phyloP scores from a whole-genome alignment of 2,329 filamentous ascomycete species.

The Alternaria solani region DNA sequence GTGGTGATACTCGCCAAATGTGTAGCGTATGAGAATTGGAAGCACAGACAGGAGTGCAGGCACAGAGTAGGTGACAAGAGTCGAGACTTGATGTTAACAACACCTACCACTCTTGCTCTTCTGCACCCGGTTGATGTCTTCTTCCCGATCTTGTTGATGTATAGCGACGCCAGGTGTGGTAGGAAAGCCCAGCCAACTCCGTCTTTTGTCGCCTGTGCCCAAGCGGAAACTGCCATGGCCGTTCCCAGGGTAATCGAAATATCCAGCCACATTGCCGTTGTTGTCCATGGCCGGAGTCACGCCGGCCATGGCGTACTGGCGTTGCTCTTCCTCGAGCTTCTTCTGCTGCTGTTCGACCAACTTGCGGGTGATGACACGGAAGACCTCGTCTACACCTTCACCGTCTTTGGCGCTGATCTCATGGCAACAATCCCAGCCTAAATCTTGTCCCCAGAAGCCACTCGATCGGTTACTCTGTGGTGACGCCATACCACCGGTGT shows the following conservation, averaged over 20 bases:
- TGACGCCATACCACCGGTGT: conserved; percentile 53
- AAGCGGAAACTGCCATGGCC: conserved; percentile 67
- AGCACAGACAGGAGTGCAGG: neutral
- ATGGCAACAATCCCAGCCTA: conserved; percentile 96
- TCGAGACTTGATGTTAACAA: conserved; percentile 32
- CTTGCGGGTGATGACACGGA: conserved; percentile 87
- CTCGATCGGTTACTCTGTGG: conserved; percentile 65
- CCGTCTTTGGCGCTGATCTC: conserved; percentile 94
- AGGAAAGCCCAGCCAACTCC: conserved; percentile 72
- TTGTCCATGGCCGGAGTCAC: conserved; percentile 54
- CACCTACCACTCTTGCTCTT: conserved; percentile 48
- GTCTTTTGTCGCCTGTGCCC: conserved; percentile 67
- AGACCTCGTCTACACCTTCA: conserved; percentile 96
- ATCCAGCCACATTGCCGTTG: conserved; percentile 48
- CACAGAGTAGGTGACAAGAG: neutral
- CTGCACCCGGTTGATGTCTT: conserved; percentile 40
- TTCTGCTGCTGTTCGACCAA: conserved; percentile 74
- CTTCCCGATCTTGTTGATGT: conserved; percentile 45
- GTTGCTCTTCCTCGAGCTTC: conserved; percentile 60
- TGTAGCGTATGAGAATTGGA: neutral
- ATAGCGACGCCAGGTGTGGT: conserved; percentile 51
- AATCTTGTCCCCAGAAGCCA: conserved; percentile 89
- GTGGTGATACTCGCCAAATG: conserved; percentile 6
- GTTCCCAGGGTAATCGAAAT: conserved; percentile 60
- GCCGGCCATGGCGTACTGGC: conserved; percentile 54